These are phyloP conservation scores for Luvunga scandens DNA, from an alignment of 345 rosid species.

Conservation along the genomic window DNA sequence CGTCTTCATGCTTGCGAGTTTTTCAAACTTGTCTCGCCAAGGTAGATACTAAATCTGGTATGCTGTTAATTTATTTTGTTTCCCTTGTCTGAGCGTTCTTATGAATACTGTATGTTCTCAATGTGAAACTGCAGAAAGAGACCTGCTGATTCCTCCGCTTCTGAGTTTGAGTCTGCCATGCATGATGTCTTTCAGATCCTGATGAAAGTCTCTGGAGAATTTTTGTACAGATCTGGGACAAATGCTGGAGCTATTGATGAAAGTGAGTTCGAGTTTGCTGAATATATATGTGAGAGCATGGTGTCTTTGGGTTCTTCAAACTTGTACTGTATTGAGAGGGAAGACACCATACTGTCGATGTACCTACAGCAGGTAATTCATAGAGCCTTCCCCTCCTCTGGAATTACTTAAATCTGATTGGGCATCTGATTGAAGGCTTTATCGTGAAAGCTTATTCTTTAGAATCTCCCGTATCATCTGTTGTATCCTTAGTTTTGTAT, in stretches of 20 bases:
- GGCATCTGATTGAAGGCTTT: constrained; percentile 2
- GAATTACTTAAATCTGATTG: neutral
- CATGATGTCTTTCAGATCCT: constrained; percentile 66
- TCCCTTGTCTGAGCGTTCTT: neutral
- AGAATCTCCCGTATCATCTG: neutral
- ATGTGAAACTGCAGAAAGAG: constrained; percentile 62
- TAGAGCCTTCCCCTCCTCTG: neutral
- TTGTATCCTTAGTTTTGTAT: neutral
- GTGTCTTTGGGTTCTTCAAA: constrained; percentile 79
- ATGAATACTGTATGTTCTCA: constrained; percentile 15
- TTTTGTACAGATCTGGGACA: constrained; percentile 59
- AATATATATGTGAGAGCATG: constrained; percentile 85
- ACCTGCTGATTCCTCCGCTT: constrained; percentile 61
- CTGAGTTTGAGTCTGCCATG: constrained; percentile 82
- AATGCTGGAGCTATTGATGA: constrained; percentile 54
- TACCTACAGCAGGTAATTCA: constrained; percentile 76
- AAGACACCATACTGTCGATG: constrained; percentile 41
- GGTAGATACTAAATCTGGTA: constrained; percentile 38
- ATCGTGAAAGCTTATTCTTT: neutral
- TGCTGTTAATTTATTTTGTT: constrained; percentile 8
- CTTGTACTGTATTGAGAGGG: constrained; percentile 68
- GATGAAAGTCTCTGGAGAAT: constrained; percentile 71
- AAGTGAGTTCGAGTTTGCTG: constrained; percentile 77
- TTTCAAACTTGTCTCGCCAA: constrained; percentile 82
- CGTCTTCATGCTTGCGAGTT: constrained; percentile 94